Evolutionary conservation across 176 grass and related monocot species (phyloP), one percentile per base, ranked within the genome.

Genomic region (Raddia guianensis): DNA sequence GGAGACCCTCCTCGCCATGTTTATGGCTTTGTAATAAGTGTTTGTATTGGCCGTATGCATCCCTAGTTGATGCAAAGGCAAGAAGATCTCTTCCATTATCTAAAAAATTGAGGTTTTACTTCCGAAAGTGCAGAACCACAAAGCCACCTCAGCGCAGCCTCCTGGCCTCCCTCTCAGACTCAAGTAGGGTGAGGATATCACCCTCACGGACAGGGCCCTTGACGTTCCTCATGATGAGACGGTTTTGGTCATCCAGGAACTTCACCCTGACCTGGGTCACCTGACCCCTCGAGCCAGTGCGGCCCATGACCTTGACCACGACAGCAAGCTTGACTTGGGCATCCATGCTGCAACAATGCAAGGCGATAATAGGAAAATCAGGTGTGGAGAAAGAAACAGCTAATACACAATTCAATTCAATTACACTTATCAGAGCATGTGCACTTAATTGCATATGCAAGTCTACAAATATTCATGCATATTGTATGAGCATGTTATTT

Each of bases 151-250:
- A 93, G 61, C 91, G 91, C 53, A 93, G 80, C 64, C 91, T 89
- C 84, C 91, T 93, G 21, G 91, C 91, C 76, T 93, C 91, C 70
- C 91, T 94, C 72, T 94, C 91, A 4, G 91, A 94, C 80, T 94
- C 91, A 0, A 94, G 91, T 14, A 94, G 88, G 74, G 91, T 94
- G 12, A 94, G 91, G 78, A 93, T 85, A 58, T 93, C 91, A 6
- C 91, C 91, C 82, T 93, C 91, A 5, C 91, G 85, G 6, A 93
- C 85, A 0, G 91, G 91, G 42, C 91, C 91, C 87, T 93, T 93
- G 5, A 93, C 88, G 3, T 93, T 93, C 74, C 91, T 80, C 91
- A 90, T 93, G 82, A 93, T 93, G 68, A 93, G 87, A 74, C 91
- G 88, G 88, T 93, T 93, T 73, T 90, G 88, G 33, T 93, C 91